These are phyloP conservation scores for Kwoniella newhampshirensis DNA, from an alignment of 768 basidiomycete species.

Conservation along the genomic window DNA sequence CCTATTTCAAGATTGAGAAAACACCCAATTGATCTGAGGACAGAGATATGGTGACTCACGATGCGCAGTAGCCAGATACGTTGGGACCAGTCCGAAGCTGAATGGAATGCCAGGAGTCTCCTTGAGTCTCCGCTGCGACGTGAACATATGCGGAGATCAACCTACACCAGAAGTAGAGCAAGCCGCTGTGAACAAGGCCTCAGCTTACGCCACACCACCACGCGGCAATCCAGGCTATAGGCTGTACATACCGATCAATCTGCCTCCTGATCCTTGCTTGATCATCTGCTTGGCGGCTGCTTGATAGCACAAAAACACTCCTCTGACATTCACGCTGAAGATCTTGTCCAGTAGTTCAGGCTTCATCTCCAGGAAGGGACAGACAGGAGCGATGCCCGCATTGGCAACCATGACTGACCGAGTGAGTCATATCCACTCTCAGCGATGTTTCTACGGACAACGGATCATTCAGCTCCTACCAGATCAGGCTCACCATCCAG, in stretches of 20 bases:
- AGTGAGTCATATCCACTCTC: background rate
- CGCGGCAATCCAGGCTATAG: too few relatives aligned
- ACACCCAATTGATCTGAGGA: background rate
- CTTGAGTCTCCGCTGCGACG: too few relatives aligned
- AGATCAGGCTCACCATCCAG: constrained; percentile 12
- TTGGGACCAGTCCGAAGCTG: constrained; percentile 14
- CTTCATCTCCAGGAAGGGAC: constrained; percentile 8
- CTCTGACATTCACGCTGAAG: constrained; percentile 6
- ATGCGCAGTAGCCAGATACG: constrained; percentile 7
- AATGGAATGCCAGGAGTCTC: too few relatives aligned
- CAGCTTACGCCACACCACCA: too few relatives aligned
- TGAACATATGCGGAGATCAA: too few relatives aligned
- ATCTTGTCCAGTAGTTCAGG: constrained; percentile 6
- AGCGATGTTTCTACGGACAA: background rate
- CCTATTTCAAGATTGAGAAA: background rate
- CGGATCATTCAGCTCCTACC: background rate
- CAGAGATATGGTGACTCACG: constrained; percentile 1
- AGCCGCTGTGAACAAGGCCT: background rate
- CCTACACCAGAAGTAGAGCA: constrained; percentile 13
- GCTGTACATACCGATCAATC: constrained; percentile 5
- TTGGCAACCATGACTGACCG: constrained; percentile 11
- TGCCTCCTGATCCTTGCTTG: constrained; percentile 8
- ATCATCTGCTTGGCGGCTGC: constrained; percentile 17
- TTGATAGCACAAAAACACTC: constrained; percentile 16
- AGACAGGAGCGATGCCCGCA: constrained; percentile 11